phyloP scores from a whole-genome alignment of 805 yeast genomes.

The Cephaloascus albidus region DNA sequence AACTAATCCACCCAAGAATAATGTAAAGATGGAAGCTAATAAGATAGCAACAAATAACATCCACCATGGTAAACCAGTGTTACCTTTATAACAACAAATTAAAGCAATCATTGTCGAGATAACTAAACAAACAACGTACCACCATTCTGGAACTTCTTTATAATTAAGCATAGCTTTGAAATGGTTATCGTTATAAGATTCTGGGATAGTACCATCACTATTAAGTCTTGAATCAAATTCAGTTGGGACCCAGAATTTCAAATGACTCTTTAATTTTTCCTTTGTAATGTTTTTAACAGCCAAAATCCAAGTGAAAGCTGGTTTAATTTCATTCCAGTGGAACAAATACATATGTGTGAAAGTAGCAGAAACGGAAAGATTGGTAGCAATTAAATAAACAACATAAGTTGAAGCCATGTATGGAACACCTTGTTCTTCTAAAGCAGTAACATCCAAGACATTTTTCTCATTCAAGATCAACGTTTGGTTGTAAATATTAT shows the following conservation, averaged over 20 bases:
- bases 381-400: constrained; percentile 18
- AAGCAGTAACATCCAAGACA: constrained; percentile 10
- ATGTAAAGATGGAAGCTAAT: constrained; percentile 7
- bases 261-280: no score
- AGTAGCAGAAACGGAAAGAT: constrained; percentile 20
- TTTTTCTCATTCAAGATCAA: constrained; percentile 12
- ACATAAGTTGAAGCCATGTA: constrained; percentile 18
- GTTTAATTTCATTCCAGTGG: constrained; percentile 13
- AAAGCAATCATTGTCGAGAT: constrained; percentile 23
- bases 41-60: constrained; percentile 9
- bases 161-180: constrained; percentile 30
- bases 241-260: constrained; percentile 9
- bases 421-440: constrained; percentile 16
- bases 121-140: constrained; percentile 25
- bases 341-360: constrained; percentile 18
- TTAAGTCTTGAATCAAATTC: constrained; percentile 13
- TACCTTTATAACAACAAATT: no score
- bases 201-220: constrained; percentile 8
- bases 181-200: constrained; percentile 30
- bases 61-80: no score
- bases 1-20: constrained; percentile 11
- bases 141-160: constrained; percentile 31
- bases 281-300: no score
- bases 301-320: constrained; percentile 15
- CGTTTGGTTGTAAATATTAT: constrained; percentile 18